phyloP scores from a whole-genome alignment of 306 rosid genomes.

The Trichosanthes cucumerina region DNA sequence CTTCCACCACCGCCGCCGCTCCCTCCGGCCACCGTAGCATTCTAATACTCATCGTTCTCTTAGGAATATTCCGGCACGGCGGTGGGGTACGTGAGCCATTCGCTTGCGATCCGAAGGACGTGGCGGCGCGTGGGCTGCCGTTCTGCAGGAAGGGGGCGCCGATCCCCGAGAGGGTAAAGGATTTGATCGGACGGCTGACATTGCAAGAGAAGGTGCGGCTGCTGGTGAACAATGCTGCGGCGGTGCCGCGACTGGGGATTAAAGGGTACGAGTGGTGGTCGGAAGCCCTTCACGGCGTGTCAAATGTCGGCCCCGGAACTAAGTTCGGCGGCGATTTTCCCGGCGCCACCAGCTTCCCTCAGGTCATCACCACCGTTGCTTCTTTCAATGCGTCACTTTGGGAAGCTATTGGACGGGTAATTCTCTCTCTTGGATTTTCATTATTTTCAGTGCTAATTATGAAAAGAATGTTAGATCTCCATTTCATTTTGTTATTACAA shows the following conservation, averaged over 20 bases:
- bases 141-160: conserved; percentile 38
- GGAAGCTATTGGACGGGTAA: conserved; percentile 91
- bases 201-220: conserved; percentile 61
- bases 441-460: no score
- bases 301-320: conserved; percentile 83
- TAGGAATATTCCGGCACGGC: neutral
- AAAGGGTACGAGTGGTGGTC: conserved; percentile 94
- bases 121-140: conserved; percentile 19
- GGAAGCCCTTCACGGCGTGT: conserved; percentile 94
- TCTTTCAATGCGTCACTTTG: conserved; percentile 79
- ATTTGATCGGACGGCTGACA: conserved; percentile 58
- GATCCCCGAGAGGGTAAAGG: conserved; percentile 50
- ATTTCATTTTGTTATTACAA: no score
- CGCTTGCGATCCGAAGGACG: conserved; percentile 59
- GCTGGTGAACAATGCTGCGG: conserved; percentile 54
- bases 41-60: neutral
- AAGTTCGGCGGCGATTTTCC: conserved; percentile 52
- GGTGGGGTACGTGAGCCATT: conserved; percentile 39
- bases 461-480: no score
- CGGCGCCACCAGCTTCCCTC: conserved; percentile 84
- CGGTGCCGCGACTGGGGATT: conserved; percentile 65
- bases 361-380: conserved; percentile 92
- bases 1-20: neutral
- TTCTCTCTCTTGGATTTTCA: neutral
- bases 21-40: neutral